Evolutionary conservation across 257 asterid genomes (phyloP), one percentile per base, ranked within the genome.

Genomic region (Rhazya stricta): DNA sequence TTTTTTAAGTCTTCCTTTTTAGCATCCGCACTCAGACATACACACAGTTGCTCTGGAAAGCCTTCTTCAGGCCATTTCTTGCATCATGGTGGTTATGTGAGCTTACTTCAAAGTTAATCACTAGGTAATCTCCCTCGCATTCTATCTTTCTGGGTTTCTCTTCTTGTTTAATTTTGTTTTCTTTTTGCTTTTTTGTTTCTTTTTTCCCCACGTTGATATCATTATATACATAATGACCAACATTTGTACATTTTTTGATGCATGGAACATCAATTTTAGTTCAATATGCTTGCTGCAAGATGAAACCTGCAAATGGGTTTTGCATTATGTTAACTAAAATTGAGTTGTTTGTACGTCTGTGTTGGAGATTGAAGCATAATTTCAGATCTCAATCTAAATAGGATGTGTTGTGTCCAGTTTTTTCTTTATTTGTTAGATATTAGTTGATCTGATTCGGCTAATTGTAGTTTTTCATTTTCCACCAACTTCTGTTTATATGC

Each of bases 331-430:
- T 70, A 27, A 43, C 56, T 61, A 48, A 71, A 70, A 39, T 77
- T 70, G 27, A 27, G 66, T 15, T 70, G 41, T 76, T 77, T 46
- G 66, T 67, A 74, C 61, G 56, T 60, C 48, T 51, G 79, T 39
- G 69, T 37, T 68, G 73, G 73, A 77, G 32, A 46, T 67, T 84
- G 67, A 48, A 71, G 71, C 69, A 50, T 27, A 54, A 51, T 74
- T 65, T 81, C 69, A 75, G 63, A 61, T 66, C 71, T 79, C 76
- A 58, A 69, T 66, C 65, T 45, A 27, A 69, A n/a, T 61, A 74
- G 67, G 23, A 23, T 82, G 36, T 67, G 51, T 11, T 67, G 34
- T 73, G 65, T 58, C 63, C 27, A 48, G 34, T 45, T 1, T 5
- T 61, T 46, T 23, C 46, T 74, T 43, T 39, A 21, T 46, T 74